Evolutionary conservation across 441 rosid species (phyloP).

Genomic region (Populus trichocarpa): DNA sequence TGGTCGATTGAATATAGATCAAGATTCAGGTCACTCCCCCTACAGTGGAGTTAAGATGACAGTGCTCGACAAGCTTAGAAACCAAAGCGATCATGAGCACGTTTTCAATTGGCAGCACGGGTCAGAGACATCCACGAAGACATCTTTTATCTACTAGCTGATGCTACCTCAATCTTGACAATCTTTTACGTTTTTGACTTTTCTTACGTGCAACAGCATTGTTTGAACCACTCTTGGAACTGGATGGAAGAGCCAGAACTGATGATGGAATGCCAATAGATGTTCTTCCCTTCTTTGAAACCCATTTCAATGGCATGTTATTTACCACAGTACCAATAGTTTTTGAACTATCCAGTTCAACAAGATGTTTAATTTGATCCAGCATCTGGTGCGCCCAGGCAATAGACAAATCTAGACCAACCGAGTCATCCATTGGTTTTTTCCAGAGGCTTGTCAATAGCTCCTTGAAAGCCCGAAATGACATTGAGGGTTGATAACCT

Average conservation of each 20-base stretch:
- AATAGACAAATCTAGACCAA: constrained; percentile 58
- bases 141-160: not conserved
- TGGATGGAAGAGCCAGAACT: constrained; percentile 24
- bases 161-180: constrained; percentile 38
- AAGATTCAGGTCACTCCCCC: not conserved
- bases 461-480: constrained; percentile 57
- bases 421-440: constrained; percentile 70
- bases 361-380: constrained; percentile 69
- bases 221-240: constrained; percentile 24
- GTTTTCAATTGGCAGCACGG: not conserved
- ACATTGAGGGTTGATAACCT: constrained; percentile 56
- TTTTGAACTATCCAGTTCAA: constrained; percentile 48
- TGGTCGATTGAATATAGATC: not conserved
- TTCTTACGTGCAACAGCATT: constrained; percentile 18
- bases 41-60: not conserved
- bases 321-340: constrained; percentile 58
- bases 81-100: not conserved
- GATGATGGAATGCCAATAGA: constrained; percentile 72
- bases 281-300: constrained; percentile 72
- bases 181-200: constrained; percentile 44
- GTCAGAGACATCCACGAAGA: not conserved
- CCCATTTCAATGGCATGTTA: constrained; percentile 72
- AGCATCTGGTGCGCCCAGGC: constrained; percentile 76
- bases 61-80: not conserved
- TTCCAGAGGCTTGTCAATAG: constrained; percentile 46